Evolutionary conservation across 345 rosid species (phyloP).

Genomic region (Chamaenerion angustifolium): DNA sequence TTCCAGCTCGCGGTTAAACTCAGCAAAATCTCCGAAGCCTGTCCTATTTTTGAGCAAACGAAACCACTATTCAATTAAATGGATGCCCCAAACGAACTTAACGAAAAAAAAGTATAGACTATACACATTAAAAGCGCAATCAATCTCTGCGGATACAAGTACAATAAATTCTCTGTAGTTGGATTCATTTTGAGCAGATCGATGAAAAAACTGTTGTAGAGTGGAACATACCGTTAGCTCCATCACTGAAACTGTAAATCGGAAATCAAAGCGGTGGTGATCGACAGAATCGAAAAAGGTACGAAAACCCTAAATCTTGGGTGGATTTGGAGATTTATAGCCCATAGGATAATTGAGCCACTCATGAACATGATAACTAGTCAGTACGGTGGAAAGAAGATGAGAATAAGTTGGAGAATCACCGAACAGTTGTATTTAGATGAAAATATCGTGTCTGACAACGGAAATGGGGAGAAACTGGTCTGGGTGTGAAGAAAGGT

Average conservation of each 20-base stretch:
- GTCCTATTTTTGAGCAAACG: conserved; percentile 3
- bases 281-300: conserved; percentile 13
- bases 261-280: conserved; percentile 6
- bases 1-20: conserved; percentile 31
- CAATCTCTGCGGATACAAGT: not conserved
- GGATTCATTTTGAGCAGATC: not conserved
- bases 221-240: conserved; percentile 25
- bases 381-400: not conserved
- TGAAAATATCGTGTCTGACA: too few species aligned
- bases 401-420: too few species aligned
- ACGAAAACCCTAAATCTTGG: conserved; percentile 26
- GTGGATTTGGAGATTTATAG: conserved; percentile 24
- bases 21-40: conserved; percentile 19
- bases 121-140: not conserved
- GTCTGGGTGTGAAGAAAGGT: too few species aligned
- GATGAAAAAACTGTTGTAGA: not conserved
- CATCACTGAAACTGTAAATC: conserved; percentile 17
- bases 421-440: too few species aligned
- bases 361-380: not conserved
- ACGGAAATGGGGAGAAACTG: too few species aligned
- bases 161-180: not conserved
- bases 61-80: not conserved
- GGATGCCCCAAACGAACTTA: too few species aligned
- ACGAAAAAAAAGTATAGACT: too few species aligned
- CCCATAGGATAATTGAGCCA: conserved; percentile 4